A percentile compares a stretch with the other conserved stretches of the same genome.
These are phyloP conservation scores for Candida morakotiae DNA, from an alignment of 805 yeast species.

Conservation along the genomic window DNA sequence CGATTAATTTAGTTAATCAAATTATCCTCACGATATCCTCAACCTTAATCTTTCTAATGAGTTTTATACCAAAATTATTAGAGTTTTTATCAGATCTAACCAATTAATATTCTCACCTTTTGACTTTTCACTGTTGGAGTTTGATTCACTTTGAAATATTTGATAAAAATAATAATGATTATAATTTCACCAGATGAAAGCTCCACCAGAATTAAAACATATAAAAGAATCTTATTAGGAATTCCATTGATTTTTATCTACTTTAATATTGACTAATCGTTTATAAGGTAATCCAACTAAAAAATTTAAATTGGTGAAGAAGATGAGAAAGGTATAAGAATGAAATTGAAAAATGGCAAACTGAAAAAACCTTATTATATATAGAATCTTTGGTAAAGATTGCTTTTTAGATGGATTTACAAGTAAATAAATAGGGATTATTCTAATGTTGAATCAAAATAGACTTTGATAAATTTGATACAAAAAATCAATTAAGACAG, in stretches of 20 bases:
- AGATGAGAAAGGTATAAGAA: constrained; percentile 24
- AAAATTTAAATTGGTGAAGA: constrained; percentile 39
- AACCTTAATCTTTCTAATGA: too few relatives aligned
- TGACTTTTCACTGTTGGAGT: too few relatives aligned
- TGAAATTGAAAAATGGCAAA: constrained; percentile 37
- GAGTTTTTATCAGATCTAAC: too few relatives aligned
- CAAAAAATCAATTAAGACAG: too few relatives aligned
- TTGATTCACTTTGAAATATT: too few relatives aligned
- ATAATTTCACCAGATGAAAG: constrained; percentile 42
- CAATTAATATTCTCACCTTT: too few relatives aligned
- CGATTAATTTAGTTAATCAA: too few relatives aligned
- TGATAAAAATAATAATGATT: too few relatives aligned
- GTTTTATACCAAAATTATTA: too few relatives aligned
- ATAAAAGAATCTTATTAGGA: constrained; percentile 35
- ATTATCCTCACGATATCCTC: too few relatives aligned
- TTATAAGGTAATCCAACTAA: constrained; percentile 39
- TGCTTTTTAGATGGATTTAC: constrained; percentile 42
- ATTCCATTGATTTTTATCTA: constrained; percentile 33
- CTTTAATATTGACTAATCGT: constrained; percentile 31
- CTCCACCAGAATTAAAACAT: constrained; percentile 34
- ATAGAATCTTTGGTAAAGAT: constrained; percentile 37
- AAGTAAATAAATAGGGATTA: constrained; percentile 31
- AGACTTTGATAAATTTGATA: too few relatives aligned
- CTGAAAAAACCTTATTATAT: constrained; percentile 27
- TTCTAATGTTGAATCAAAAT: constrained; percentile 1